Percentiles rank a stretch among this genome's conserved stretches.
These are phyloP conservation scores for Clavaria fumosa DNA, from an alignment of 768 basidiomycete genomes.

Conservation along the genomic window DNA sequence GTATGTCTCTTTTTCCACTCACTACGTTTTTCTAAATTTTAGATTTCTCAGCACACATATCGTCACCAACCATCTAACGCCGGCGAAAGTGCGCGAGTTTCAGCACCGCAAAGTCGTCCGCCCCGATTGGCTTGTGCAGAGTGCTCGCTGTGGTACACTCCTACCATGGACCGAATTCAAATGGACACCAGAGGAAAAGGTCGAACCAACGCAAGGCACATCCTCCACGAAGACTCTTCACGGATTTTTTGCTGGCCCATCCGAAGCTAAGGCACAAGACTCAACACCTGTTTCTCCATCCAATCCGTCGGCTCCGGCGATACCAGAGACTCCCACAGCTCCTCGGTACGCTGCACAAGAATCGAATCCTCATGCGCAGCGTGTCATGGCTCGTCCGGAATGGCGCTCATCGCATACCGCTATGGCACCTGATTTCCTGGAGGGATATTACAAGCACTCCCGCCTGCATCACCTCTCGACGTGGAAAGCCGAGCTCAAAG, in stretches of 20 bases:
- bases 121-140: conserved; percentile 81
- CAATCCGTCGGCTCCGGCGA: conserved; percentile 1
- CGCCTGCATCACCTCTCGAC: conserved; percentile 85
- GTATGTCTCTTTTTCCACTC: no score
- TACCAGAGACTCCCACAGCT: conserved; percentile 26
- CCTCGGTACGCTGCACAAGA: conserved; percentile 52
- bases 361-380: conserved; percentile 60
- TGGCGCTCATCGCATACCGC: conserved; percentile 88
- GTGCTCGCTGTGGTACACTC: conserved; percentile 46
- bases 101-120: conserved; percentile 78
- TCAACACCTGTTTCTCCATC: background rate
- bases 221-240: conserved; percentile 23
- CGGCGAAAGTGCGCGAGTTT: conserved; percentile 80
- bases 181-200: conserved; percentile 33
- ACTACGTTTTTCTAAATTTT: background rate
- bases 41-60: conserved; percentile 58
- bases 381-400: conserved; percentile 66
- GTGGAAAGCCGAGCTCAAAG: conserved; percentile 84
- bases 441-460: conserved; percentile 71
- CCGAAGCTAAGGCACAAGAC: background rate
- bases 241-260: conserved; percentile 9
- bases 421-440: conserved; percentile 71
- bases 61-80: conserved; percentile 80
- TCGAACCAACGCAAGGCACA: conserved; percentile 31
- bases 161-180: conserved; percentile 73